Evolutionary conservation across 768 basidiomycete species (phyloP).

Genomic region (Serendipita sp.): DNA sequence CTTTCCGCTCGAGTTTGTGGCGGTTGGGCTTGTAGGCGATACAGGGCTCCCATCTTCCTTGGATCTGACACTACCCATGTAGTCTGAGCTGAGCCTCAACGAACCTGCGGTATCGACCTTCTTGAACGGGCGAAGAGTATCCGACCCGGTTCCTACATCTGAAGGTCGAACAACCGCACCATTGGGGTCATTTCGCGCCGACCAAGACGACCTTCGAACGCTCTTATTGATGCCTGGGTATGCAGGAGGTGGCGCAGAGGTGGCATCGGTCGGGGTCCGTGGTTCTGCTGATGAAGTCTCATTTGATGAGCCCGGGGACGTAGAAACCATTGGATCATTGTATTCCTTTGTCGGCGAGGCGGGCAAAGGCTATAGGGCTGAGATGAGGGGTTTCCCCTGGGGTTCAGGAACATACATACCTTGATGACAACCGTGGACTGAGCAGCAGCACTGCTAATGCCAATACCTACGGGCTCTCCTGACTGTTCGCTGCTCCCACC

Average conservation of each 20-base stretch:
- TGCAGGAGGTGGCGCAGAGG: slow-evolving; percentile 38
- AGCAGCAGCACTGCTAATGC: slow-evolving; percentile 36
- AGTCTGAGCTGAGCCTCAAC: slow-evolving; percentile 60
- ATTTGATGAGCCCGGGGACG: slow-evolving; percentile 22
- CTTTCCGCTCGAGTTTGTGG: slow-evolving; percentile 17
- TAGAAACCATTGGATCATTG: slow-evolving; percentile 25
- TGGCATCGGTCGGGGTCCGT: slow-evolving; percentile 21
- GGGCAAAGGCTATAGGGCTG: neutral
- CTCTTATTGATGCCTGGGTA: slow-evolving; percentile 23
- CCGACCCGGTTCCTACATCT: slow-evolving; percentile 67
- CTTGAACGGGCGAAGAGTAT: slow-evolving; percentile 88
- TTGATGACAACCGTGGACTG: slow-evolving; percentile 60
- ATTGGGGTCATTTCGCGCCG: slow-evolving; percentile 45
- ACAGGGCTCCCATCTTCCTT: slow-evolving; percentile 28
- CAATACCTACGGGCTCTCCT: slow-evolving; percentile 25
- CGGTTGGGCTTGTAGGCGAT: slow-evolving; percentile 27
- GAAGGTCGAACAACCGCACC: slow-evolving; percentile 68
- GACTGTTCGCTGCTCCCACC: slow-evolving; percentile 32
- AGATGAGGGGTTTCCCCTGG: neutral
- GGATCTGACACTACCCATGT: slow-evolving; percentile 50
- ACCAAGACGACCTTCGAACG: slow-evolving; percentile 55
- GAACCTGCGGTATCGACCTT: slow-evolving; percentile 73
- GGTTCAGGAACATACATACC: slow-evolving; percentile 11
- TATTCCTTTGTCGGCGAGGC: slow-evolving; percentile 29
- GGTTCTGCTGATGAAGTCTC: slow-evolving; percentile 31